phyloP scores from a whole-genome alignment of 768 basidiomycete species.

The Megacollybia marginata region DNA sequence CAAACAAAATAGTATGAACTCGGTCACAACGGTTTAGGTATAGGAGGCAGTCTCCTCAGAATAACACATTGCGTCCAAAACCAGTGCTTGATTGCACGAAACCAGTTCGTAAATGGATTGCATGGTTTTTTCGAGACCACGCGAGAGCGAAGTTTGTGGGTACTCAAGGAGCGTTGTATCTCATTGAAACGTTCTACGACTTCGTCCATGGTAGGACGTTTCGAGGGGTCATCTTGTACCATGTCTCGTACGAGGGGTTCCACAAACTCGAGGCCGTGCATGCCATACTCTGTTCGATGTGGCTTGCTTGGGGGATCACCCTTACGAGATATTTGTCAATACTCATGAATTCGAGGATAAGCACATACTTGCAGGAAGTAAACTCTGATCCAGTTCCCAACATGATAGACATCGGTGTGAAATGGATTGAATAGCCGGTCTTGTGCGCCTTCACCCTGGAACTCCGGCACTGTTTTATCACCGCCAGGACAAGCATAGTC shows the following conservation, averaged over 20 bases:
- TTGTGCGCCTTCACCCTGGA: slow-evolving; percentile 8
- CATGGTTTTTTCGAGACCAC: background rate
- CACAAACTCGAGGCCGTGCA: slow-evolving; percentile 19
- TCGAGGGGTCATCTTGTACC: slow-evolving; percentile 25
- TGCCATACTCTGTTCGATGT: background rate
- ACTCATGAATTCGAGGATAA: too few relatives aligned
- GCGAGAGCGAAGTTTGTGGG: slow-evolving; percentile 7
- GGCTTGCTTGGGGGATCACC: too few relatives aligned
- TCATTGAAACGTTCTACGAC: slow-evolving; percentile 21
- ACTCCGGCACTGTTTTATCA: slow-evolving; percentile 36
- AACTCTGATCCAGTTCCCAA: slow-evolving; percentile 21
- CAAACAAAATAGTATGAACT: too few relatives aligned
- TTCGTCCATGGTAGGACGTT: slow-evolving; percentile 30
- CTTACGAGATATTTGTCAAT: too few relatives aligned
- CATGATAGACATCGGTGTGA: slow-evolving; percentile 33
- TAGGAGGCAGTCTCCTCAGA: background rate
- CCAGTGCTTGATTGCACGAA: too few relatives aligned
- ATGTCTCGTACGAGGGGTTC: slow-evolving; percentile 24
- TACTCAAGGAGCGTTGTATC: slow-evolving; percentile 4
- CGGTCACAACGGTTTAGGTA: slow-evolving; percentile 2
- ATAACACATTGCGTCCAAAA: too few relatives aligned
- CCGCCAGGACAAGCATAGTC: slow-evolving; percentile 27
- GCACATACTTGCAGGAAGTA: slow-evolving; percentile 4
- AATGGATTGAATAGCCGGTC: slow-evolving; percentile 26
- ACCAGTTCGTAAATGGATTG: too few relatives aligned